Base-by-base conservation (phyloP, 108 stramenopile genomes). In the Epithemia pelagica region DNA sequence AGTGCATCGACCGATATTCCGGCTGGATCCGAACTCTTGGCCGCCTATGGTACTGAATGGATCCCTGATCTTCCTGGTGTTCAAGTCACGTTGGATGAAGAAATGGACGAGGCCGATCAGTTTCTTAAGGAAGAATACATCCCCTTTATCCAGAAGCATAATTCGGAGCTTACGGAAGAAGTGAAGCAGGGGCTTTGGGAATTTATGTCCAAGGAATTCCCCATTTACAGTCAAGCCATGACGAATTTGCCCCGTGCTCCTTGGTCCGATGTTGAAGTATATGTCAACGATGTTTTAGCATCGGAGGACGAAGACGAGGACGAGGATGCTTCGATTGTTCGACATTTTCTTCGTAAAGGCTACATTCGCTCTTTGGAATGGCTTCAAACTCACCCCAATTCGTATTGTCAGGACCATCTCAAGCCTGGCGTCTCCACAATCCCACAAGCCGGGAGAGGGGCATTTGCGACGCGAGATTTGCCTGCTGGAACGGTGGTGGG, bases 341-440 rank as follows among this genome's bases (percentile, higher is more conserved):
- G 32, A 32, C 67, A 68, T 22, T 68, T 68, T 33, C 55, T 68
- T 59, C 67, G 67, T 1, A 8, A 68, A 59, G 29, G 28, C 28
- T 59, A 58, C 21, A 68, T 32, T 15, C 67, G 67, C 27, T 15
- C 76, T n/a, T 21, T 84, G 23, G 86, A 79, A 37, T 90, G 85
- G 67, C 59, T 94, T 21, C 64, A 84, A 63, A 68, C 87, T 53
- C 51, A 79, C 54, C 37, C 37, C 10, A 61, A 83, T 52, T 89
- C 86, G 15, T 83, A 88, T 30, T 94, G 92, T 58, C 76, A 84
- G 55, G 92, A 94, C 70, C 86, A 88, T 29, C 75, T 94, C 23
- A 64, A 71, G 46, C 86, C 92, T 10, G 78, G 75, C 0, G 55
- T 33, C 10, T 86, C 85, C 10, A 86, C 74, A 20, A 84, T 94